Evolutionary conservation across 306 rosid genomes (phyloP), one percentile per base, ranked within the genome.

Genomic region (Fragaria vesca): DNA sequence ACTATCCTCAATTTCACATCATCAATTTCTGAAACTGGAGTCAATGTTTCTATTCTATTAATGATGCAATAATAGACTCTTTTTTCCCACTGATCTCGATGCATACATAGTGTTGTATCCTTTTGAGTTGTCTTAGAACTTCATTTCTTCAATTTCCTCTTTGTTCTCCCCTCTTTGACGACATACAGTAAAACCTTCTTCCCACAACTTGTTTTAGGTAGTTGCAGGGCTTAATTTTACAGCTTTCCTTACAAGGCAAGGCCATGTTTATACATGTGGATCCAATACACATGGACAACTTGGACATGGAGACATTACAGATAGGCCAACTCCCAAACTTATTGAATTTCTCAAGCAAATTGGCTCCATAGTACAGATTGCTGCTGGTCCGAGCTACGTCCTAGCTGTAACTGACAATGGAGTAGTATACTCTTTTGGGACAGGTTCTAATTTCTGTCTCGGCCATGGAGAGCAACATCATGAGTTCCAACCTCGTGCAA

Each of bases 401-500:
- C 86, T 94, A 77, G 90, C 92, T 42, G 91, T 94, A 57, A 83
- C 81, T 30, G 91, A 87, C 51, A 84, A 81, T 72, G 98, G 98
- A 73, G 47, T 78, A 62, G 84, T 89, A 73, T 92, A 90, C 92
- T 89, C 98, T 73, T 92, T 90, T n/a, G 97, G 98, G 17, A 89
- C 91, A 13, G 98, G 98, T 65, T 84, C 94, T 79, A 88, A 90
- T 81, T 94, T 94, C 81, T 94, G 97, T 85, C 98, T 94, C 50
- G 98, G 98, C 83, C 98, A 92, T 48, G 98, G 98, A 36, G 97
- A 92, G 78, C 97, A 90, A 72, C 98, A 90, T 11, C 73, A 87
- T 57, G 98, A 94, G 83, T 78, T 90, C 77, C 91, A 79, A 71
- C 97, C 98, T 69, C 97, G 97, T 11, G 81, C 79, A 15, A 86